Evolutionary conservation across 306 rosid species (phyloP).

Genomic region (Sicyos baderoa): DNA sequence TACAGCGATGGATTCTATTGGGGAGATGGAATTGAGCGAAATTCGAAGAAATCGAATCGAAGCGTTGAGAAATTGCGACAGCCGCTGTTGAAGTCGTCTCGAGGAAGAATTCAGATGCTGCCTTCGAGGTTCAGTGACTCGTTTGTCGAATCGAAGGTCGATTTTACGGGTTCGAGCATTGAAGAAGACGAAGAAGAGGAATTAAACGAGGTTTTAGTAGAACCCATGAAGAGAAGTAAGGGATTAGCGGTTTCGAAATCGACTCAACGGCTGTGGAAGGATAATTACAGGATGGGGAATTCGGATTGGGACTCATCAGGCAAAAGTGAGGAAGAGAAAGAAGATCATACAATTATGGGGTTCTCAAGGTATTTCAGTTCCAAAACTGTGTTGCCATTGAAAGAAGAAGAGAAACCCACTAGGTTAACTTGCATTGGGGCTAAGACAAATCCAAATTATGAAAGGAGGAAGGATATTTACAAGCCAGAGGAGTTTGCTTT

Average conservation of each 20-base stretch:
- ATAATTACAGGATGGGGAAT: conserved; percentile 23
- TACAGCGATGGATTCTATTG: conserved; percentile 44
- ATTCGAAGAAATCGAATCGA: conserved; percentile 28
- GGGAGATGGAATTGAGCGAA: conserved; percentile 49
- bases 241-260: conserved; percentile 22
- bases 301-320: conserved; percentile 25
- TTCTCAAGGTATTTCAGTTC: conserved; percentile 24
- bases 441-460: conserved; percentile 27
- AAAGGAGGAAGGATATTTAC: conserved; percentile 48
- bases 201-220: conserved; percentile 22
- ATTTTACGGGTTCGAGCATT: conserved; percentile 30
- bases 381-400: conserved; percentile 26
- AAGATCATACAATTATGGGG: conserved; percentile 19
- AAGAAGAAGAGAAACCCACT: conserved; percentile 26
- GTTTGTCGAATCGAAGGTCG: conserved; percentile 29
- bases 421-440: conserved; percentile 36
- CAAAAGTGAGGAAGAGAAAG: conserved; percentile 27
- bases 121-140: conserved; percentile 73
- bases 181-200: conserved; percentile 41
- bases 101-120: conserved; percentile 56
- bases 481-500: conserved; percentile 73
- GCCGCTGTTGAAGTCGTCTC: conserved; percentile 48
- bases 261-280: conserved; percentile 26
- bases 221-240: conserved; percentile 25
- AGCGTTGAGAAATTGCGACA: conserved; percentile 27